Base-by-base conservation (phyloP, 1,284 basidiomycete genomes). In the Phenoliferia sp. region DNA sequence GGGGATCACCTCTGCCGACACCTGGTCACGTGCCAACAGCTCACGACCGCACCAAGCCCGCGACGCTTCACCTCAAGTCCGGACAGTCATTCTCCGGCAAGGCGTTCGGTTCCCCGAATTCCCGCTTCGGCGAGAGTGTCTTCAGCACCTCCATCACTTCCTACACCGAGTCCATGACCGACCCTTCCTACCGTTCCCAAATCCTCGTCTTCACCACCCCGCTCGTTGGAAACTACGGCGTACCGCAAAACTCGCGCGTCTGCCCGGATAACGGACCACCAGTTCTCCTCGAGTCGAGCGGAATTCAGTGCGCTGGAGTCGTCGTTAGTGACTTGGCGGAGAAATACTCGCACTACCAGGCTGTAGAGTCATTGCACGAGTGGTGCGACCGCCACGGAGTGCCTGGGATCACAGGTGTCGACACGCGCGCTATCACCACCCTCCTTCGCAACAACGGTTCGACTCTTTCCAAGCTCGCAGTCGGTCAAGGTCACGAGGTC, bases 151-250 rank as follows among this genome's bases (percentile, higher is more conserved):
- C 92, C 63, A 99, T 99, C 79, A 99, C 96, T 9, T 96, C 93
- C 64, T 99, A 99, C 81, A 98, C 94, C 64, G 96, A 99, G 81
- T 97, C 94, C 19, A 96, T 99, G 92, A 99, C 95, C 58, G 95
- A 99, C 79, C 95, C 95, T 7, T 99, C 96, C 12, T 99, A 99
- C 81, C 90, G 92, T 44, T 90, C 93, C 63, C 96, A 99, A 81
- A 93, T 99, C 75, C 86, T 99, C 69, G 94, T 98, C 68, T 99
- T 99, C 82, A 99, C 95, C 33, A 91, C 94, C 5, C 95, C 96
- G 31, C 86, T 99, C 80, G 97, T 99, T 74, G 96, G 96, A 61
- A 99, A 99, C 80, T 99, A 99, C 78, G 95, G 96, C 71, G 94
- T 99, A 3, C 95, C 95, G 15, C 77, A 80, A 62, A 99, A 99